Base-by-base conservation (phyloP, 495 filamentous ascomycete species). In the Glarea lozoyensis region DNA sequence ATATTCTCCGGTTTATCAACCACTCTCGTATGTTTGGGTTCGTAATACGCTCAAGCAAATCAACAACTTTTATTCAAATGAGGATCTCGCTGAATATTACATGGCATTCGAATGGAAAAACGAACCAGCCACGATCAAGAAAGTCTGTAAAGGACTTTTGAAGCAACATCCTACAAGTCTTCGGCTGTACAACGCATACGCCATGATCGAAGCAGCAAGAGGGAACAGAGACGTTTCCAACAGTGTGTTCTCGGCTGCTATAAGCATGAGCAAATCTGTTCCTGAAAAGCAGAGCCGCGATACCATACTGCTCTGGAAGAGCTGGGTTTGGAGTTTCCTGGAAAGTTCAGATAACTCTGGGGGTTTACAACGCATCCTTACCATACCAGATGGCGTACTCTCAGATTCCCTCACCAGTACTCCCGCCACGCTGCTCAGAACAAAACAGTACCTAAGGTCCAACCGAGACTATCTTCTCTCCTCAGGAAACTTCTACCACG, bases 171-270 rank as follows among this genome's bases (percentile, higher is more conserved):
- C 76, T 1, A 70, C 78, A 0, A 84, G 73, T 53, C 57, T 86
- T 7, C 62, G 69, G 22, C 63, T 95, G 3, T 95, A 90, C 60
- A 84, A 88, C 52, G 78, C 77, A 0, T 90, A 88, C 48, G 83
- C 82, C 2, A 63, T 88, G 18, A 73, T 87, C 29, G 82, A 94
- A 57, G 75, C 67, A 52, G 67, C 69, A 21, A 72, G 68, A 37
- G 69, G 66, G 0, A 78, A 79, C 37, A 40, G 54, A 0, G 64
- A 70, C 4, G 60, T 70, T 38, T 78, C 84, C 19, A 59, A 72
- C 16, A 72, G 74, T 32, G 75, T 92, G n/a, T 76, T 87, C 55
- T 57, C 69, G 10, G 80, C 79, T 0, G 74, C 85, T 13, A 59
- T 87, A 12, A 62, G 66, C 3, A 77, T 81, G 74, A 66, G 65